Conservation (phyloP, 1,284 basidiomycete genomes). For the Irpex sp. region DNA sequence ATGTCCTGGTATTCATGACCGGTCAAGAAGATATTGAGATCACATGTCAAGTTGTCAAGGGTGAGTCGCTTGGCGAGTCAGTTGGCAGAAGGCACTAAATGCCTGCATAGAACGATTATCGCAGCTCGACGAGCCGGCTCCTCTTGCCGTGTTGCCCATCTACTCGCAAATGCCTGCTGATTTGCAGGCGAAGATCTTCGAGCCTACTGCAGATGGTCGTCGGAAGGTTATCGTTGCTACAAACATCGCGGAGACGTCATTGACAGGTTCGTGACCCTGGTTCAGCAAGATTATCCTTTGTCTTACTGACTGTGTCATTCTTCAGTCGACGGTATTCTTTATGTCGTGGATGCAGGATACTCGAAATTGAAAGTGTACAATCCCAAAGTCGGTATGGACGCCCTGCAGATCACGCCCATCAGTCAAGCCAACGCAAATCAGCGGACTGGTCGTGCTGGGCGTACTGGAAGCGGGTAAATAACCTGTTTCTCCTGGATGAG, state of each 20-base stretch:
- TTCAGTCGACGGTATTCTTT: conserved; percentile 93
- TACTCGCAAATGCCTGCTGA: conserved; percentile 99
- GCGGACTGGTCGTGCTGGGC: conserved; percentile 91
- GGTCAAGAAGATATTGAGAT: conserved; percentile 99
- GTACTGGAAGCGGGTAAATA: conserved; percentile 88
- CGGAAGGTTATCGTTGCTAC: conserved; percentile 98
- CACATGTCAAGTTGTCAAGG: conserved; percentile 87
- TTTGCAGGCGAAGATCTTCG: conserved; percentile 97
- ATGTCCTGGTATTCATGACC: conserved; percentile 99
- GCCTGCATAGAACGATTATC: conserved; percentile 72
- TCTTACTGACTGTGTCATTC: conserved; percentile 11
- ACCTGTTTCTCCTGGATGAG: background rate
- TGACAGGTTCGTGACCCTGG: conserved; percentile 62
- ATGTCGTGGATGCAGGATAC: conserved; percentile 95
- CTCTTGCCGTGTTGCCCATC: conserved; percentile 89
- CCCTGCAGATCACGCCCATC: conserved; percentile 97
- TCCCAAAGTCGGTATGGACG: conserved; percentile 99
- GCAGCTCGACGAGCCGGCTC: conserved; percentile 87
- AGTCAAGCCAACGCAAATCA: conserved; percentile 98
- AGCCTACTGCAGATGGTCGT: conserved; percentile 90
- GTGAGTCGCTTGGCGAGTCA: conserved; percentile 41
- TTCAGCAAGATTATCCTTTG: conserved; percentile 6
- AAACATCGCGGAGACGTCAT: conserved; percentile 98
- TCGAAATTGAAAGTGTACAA: conserved; percentile 99
- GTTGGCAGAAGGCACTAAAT: background rate